phyloP scores from a whole-genome alignment of 345 rosid genomes.

The Hibiscus trionum region DNA sequence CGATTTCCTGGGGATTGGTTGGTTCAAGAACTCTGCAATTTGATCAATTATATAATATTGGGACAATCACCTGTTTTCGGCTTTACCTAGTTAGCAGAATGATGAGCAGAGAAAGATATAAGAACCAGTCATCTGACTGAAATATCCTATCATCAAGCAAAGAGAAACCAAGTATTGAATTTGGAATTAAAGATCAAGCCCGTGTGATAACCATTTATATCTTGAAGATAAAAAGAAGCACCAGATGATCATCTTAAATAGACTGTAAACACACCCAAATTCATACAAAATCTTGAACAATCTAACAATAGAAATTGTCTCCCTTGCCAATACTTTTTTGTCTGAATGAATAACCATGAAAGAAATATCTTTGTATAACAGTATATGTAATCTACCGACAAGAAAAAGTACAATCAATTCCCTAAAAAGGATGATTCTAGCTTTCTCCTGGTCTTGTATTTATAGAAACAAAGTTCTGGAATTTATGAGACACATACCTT shows the following conservation, averaged over 20 bases:
- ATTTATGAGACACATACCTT: constrained; percentile 28
- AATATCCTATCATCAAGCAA: neutral
- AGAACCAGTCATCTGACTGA: neutral
- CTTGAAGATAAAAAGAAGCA: neutral
- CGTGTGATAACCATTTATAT: neutral
- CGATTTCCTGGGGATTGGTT: neutral
- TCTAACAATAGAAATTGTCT: too few relatives aligned
- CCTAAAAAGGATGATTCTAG: neutral
- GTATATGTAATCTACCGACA: neutral
- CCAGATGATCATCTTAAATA: neutral
- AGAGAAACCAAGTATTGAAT: neutral
- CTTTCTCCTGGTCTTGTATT: constrained; percentile 5
- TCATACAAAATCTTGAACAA: neutral
- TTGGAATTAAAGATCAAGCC: neutral
- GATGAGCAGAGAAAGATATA: neutral
- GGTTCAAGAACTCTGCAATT: too few relatives aligned
- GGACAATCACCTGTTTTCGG: neutral
- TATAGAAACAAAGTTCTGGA: neutral
- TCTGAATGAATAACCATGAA: neutral
- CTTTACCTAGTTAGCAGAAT: neutral
- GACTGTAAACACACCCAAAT: neutral
- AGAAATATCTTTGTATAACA: neutral
- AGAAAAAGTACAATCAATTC: neutral
- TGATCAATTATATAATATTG: neutral
- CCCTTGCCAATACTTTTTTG: neutral